Evolutionary conservation across 805 yeast genomes (phyloP), one percentile per base, ranked within the genome.

Genomic region (Zygotorulaspora chibaensis): DNA sequence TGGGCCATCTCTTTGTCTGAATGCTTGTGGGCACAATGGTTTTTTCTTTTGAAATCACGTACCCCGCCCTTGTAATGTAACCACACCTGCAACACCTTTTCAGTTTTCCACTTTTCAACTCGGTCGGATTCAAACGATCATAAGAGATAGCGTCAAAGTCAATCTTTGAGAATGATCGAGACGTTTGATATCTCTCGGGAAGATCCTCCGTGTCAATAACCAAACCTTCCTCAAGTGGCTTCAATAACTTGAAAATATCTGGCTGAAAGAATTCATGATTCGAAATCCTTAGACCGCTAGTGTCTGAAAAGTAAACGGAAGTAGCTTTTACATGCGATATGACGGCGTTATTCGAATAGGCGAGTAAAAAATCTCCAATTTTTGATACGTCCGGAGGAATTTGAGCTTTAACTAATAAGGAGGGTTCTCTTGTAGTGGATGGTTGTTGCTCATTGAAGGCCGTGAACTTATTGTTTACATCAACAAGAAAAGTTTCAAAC

Each of bases 161-260:
- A 2, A 59, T 51, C n/a, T 68, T 66, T 8, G 72, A 67, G 12
- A 72, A 63, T 1, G 71, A 58, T 15, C 52, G 47, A 9, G 74
- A 61, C 18, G 72, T 38, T 27, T 48, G 40, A 28, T 44, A 46
- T 1, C 45, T 30, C 52, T n/a, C 38, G 8, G 51, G 53, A 1
- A 81, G 79, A 53, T 84, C 80, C 56, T 81, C 79, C 51, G 81
- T 79, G 55, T 76, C 83, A 23, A 88, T 55, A 7, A 74, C 77
- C 2, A 67, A 52, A 1, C 70, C 65, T n/a, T 62, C 41, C 4
- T 51, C 56, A 5, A 62, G 33, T 4, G 67, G 65, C 62, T 45
- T 67, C 53, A 48, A 75, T 67, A 41, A 75, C 61, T 40, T 71
- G 68, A 41, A 61, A 28, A 51, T 55, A 55, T 37, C 62, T 37